Conservation (phyloP, 495 filamentous ascomycete genomes). For the Tuber calosporum region DNA sequence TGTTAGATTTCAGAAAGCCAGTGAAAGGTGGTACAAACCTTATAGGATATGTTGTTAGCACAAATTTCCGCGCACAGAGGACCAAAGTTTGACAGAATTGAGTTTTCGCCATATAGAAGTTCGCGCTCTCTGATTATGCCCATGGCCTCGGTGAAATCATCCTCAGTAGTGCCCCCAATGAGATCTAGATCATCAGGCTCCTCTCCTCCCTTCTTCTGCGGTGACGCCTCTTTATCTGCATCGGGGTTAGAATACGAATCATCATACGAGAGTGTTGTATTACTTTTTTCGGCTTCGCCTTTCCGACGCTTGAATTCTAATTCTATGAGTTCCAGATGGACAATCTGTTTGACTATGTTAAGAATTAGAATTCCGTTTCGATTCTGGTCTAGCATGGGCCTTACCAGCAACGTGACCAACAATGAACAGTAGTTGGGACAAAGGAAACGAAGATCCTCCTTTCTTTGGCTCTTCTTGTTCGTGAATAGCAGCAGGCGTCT, state of each 20-base stretch:
- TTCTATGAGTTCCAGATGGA: constrained; percentile 97
- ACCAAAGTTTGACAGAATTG: constrained; percentile 80
- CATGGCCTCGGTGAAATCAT: constrained; percentile 97
- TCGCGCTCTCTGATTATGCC: constrained; percentile 89
- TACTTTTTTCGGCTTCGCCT: constrained; percentile 80
- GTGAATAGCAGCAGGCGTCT: constrained; percentile 40
- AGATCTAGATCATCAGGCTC: constrained; percentile 81
- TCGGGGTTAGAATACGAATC: constrained; percentile 34
- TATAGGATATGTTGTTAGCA: constrained; percentile 83
- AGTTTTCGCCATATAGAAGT: constrained; percentile 77
- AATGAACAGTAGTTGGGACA: constrained; percentile 89
- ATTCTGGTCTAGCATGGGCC: neutral
- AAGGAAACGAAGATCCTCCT: constrained; percentile 52
- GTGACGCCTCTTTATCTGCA: constrained; percentile 52
- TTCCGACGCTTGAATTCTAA: constrained; percentile 96
- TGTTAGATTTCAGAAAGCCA: neutral
- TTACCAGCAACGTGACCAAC: constrained; percentile 81
- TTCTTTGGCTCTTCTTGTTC: constrained; percentile 47
- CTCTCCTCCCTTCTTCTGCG: constrained; percentile 52
- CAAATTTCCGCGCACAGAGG: constrained; percentile 88
- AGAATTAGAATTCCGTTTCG: neutral
- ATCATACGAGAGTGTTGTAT: constrained; percentile 6
- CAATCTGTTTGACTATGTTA: constrained; percentile 75
- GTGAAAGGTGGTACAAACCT: constrained; percentile 30
- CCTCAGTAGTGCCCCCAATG: constrained; percentile 94